A percentile compares a stretch with the other conserved stretches of the same genome.
These are phyloP conservation scores for Talaromyces adpressus DNA, from an alignment of 495 filamentous ascomycete genomes.

Conservation along the genomic window DNA sequence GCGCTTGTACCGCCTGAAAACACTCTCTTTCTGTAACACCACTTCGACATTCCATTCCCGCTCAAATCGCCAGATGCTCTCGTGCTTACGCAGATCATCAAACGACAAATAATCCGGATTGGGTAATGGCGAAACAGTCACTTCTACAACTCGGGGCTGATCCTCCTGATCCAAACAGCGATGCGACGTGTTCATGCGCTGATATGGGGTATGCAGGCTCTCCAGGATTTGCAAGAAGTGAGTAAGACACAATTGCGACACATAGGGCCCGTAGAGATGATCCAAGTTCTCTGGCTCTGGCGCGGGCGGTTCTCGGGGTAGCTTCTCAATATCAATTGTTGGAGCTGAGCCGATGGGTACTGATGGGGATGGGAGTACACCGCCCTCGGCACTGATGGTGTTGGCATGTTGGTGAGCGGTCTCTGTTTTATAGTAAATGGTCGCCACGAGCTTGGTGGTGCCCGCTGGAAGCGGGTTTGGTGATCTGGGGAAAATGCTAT, in stretches of 20 bases:
- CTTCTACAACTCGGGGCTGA: conserved; percentile 61
- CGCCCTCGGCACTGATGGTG: conserved; percentile 16
- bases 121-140: conserved; percentile 61
- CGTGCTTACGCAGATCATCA: conserved; percentile 64
- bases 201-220: conserved; percentile 54
- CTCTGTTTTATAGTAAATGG: conserved; percentile 40
- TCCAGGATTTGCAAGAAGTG: conserved; percentile 74
- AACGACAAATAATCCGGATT: conserved; percentile 62
- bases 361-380: conserved; percentile 30
- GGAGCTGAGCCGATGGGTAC: conserved; percentile 50
- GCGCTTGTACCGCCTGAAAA: conserved; percentile 70
- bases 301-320: conserved; percentile 63
- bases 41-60: conserved; percentile 83
- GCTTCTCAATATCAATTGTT: conserved; percentile 58
- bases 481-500: conserved; percentile 37
- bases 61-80: conserved; percentile 75
- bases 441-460: conserved; percentile 36
- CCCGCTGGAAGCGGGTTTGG: conserved; percentile 28
- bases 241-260: conserved; percentile 74
- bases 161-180: conserved; percentile 58
- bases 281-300: conserved; percentile 61
- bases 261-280: conserved; percentile 67
- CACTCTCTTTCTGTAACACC: conserved; percentile 59
- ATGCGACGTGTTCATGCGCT: conserved; percentile 57
- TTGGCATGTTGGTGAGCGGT: conserved; percentile 35